Evolutionary conservation across 345 rosid species (phyloP), one percentile per base, ranked within the genome.

Genomic region (Pistacia atlantica): DNA sequence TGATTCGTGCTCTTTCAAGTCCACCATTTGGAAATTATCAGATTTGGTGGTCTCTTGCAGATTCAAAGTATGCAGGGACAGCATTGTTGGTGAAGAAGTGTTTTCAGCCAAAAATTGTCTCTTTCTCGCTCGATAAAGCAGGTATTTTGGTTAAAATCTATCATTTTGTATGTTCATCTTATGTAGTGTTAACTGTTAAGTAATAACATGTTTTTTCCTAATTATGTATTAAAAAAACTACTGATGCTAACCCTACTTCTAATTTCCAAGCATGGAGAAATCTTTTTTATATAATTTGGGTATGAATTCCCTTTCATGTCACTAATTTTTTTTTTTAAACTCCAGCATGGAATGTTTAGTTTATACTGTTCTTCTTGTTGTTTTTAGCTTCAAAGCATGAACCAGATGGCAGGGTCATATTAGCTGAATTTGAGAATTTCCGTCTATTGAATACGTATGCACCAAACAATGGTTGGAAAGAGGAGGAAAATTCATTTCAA

Each of bases 401-500:
- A 88, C 89, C 86, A 58, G 98, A 93, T 88, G 98, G 99, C 67
- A 87, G 99, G 72, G 97, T 92, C 75, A 96, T 96, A 85, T 85
- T 92, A 81, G 97, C 92, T 72, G 97, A 96, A 82, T 96, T 96
- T 72, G 89, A 91, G 88, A 87, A 90, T 25, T 84, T 89, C 72
- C 82, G 86, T 66, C 67, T 96, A 48, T 76, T 96, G 87, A 93
- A 92, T 76, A 96, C 97, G 10, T 96, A 93, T 86, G 85, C 92
- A 11, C 99, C 99, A 68, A 96, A 96, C 79, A 96, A 96, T 82
- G 99, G 98, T 66, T 96, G 99, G 99, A 96, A 88, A 88, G 99
- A 95, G 22, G 97, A 92, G 82, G 98, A 91, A 77, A 96, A 90
- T 71, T 84, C 98, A 38, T 96, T 93, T 83, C 95, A 76, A 73